Percentiles rank a stretch among this genome's conserved stretches.
phyloP scores from a whole-genome alignment of 75 land plant genomes.

The Chamaecyparis obtusa region DNA sequence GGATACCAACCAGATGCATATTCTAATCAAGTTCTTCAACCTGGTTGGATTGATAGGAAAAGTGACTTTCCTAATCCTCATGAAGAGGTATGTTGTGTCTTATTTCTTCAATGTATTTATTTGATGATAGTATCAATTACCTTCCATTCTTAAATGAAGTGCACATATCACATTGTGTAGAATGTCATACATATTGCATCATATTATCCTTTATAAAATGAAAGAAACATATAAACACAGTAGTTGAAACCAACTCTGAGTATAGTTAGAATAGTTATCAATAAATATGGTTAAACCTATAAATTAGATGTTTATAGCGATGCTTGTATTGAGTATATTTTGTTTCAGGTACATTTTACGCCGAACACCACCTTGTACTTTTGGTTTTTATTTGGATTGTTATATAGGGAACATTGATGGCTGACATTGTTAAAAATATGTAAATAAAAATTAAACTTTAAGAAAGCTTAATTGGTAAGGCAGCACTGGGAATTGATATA shows the following conservation, averaged over 20 bases:
- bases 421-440: neutral
- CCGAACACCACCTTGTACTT: neutral
- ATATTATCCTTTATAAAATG: neutral
- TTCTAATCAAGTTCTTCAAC: conserved; percentile 90
- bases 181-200: neutral
- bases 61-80: conserved; percentile 95
- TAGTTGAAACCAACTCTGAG: neutral
- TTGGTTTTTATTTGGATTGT: neutral
- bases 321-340: neutral
- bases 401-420: neutral
- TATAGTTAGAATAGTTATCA: neutral
- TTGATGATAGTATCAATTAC: neutral
- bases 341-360: neutral
- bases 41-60: conserved; percentile 92
- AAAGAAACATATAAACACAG: neutral
- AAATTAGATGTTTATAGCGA: neutral
- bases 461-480: neutral
- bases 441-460: neutral
- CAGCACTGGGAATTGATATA: neutral
- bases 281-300: no score
- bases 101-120: neutral
- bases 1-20: conserved; percentile 94
- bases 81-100: conserved; percentile 60
- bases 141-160: neutral
- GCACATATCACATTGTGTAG: neutral